phyloP scores from a whole-genome alignment of 495 filamentous ascomycete genomes.

The Beverwykella pulmonaria region DNA sequence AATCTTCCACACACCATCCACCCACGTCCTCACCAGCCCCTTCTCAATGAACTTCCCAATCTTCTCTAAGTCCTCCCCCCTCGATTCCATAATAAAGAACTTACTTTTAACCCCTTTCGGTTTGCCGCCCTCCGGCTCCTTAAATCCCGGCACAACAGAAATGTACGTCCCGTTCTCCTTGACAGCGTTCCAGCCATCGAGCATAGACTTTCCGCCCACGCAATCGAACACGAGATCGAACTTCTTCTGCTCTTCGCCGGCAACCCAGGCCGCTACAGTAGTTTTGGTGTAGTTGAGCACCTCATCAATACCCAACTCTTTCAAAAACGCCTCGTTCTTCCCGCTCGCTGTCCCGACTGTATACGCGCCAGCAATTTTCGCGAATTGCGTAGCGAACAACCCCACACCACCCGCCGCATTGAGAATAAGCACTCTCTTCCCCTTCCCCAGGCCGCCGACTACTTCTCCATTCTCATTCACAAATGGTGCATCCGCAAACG shows the following conservation, averaged over 20 bases:
- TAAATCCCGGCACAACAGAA: slow-evolving; percentile 56
- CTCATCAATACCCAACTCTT: slow-evolving; percentile 51
- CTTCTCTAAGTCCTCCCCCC: slow-evolving; percentile 48
- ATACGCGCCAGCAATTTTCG: slow-evolving; percentile 49
- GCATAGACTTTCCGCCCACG: slow-evolving; percentile 50
- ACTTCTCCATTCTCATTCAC: slow-evolving; percentile 48
- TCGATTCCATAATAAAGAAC: slow-evolving; percentile 55
- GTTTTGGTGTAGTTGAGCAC: slow-evolving; percentile 52
- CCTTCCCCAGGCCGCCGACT: slow-evolving; percentile 38
- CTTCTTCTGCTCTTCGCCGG: slow-evolving; percentile 25
- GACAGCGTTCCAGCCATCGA: slow-evolving; percentile 53
- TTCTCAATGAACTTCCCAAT: slow-evolving; percentile 52
- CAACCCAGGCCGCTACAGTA: slow-evolving; percentile 47
- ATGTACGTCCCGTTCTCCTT: slow-evolving; percentile 51
- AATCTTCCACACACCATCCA: slow-evolving; percentile 56
- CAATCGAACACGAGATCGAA: slow-evolving; percentile 59
- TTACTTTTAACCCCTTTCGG: slow-evolving; percentile 42
- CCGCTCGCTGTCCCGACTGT: slow-evolving; percentile 48
- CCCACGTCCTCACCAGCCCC: slow-evolving; percentile 46
- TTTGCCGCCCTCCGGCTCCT: slow-evolving; percentile 43
- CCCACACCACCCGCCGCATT: slow-evolving; percentile 59
- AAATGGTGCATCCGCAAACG: neutral
- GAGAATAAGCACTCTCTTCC: slow-evolving; percentile 51
- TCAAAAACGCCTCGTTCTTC: slow-evolving; percentile 49
- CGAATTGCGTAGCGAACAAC: slow-evolving; percentile 60